Evolutionary conservation across 1,284 basidiomycete species (phyloP).

Genomic region (Cutaneotrichosporon dermatis): DNA sequence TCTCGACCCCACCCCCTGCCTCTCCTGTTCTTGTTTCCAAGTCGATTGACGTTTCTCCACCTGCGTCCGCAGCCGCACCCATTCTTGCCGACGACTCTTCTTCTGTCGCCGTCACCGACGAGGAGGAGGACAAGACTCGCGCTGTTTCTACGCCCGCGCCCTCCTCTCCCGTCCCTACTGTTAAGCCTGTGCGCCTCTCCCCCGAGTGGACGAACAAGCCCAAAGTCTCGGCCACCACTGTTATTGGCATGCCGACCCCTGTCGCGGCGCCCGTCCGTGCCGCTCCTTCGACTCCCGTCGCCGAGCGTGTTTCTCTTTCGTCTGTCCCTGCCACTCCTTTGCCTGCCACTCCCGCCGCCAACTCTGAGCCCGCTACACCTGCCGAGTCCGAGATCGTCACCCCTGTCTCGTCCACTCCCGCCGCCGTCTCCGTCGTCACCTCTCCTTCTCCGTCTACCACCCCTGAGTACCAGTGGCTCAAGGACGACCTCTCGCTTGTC

Average conservation of each 20-base stretch:
- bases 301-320: background rate
- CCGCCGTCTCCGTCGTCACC: background rate
- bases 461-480: slow-evolving; percentile 2
- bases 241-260: background rate
- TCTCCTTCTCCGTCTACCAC: background rate
- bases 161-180: background rate
- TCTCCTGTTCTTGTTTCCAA: background rate
- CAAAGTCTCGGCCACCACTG: background rate
- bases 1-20: background rate
- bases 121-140: background rate
- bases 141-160: background rate
- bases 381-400: background rate
- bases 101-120: too few species aligned
- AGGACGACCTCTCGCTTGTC: slow-evolving; percentile 1
- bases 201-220: slow-evolving; percentile 9
- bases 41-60: background rate
- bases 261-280: background rate
- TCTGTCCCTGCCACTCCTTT: slow-evolving; percentile 8
- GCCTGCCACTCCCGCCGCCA: background rate
- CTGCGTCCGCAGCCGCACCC: background rate
- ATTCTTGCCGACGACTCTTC: background rate
- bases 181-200: slow-evolving; percentile 4
- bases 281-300: background rate
- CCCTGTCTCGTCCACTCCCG: background rate
- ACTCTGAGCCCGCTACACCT: background rate